phyloP scores from a whole-genome alignment of 1,284 basidiomycete species.

The Gomphus bonarii region DNA sequence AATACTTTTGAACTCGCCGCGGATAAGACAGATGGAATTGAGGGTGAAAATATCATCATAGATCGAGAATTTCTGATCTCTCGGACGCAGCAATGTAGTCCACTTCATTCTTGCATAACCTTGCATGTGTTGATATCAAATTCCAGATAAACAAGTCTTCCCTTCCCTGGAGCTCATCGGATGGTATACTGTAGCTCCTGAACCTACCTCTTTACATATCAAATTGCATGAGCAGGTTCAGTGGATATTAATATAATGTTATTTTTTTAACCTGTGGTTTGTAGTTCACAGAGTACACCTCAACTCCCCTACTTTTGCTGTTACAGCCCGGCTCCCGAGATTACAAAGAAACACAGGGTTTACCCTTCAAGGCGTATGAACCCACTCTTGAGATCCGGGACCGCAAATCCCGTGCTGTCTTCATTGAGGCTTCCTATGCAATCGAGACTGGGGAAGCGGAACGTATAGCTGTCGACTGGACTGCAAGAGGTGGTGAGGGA shows the following conservation, averaged over 20 bases:
- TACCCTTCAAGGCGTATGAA: constrained; percentile 87
- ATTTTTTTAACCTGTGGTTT: constrained; percentile 3
- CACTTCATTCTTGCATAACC: constrained; percentile 10
- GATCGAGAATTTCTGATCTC: constrained; percentile 78
- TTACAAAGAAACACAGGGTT: constrained; percentile 53
- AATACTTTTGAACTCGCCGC: constrained; percentile 90
- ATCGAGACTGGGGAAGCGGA: constrained; percentile 99
- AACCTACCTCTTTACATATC: constrained; percentile 66
- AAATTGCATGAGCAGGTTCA: constrained; percentile 77
- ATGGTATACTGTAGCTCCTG: constrained; percentile 84
- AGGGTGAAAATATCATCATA: constrained; percentile 32
- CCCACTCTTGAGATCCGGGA: constrained; percentile 76
- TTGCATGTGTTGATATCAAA: neutral
- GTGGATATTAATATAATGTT: constrained; percentile 8
- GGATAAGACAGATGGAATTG: constrained; percentile 26
- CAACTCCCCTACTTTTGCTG: constrained; percentile 66
- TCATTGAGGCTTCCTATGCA: constrained; percentile 71
- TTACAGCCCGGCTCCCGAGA: constrained; percentile 48
- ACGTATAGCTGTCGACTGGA: constrained; percentile 95
- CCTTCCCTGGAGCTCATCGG: constrained; percentile 93
- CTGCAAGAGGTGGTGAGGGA: constrained; percentile 80
- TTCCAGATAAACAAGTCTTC: constrained; percentile 91
- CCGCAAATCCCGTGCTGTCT: constrained; percentile 66
- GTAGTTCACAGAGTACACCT: constrained; percentile 64
- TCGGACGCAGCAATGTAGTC: constrained; percentile 83